These are phyloP conservation scores for Dictyostelium capitatum DNA, from an alignment of 78 protist genomes.

Conservation along the genomic window DNA sequence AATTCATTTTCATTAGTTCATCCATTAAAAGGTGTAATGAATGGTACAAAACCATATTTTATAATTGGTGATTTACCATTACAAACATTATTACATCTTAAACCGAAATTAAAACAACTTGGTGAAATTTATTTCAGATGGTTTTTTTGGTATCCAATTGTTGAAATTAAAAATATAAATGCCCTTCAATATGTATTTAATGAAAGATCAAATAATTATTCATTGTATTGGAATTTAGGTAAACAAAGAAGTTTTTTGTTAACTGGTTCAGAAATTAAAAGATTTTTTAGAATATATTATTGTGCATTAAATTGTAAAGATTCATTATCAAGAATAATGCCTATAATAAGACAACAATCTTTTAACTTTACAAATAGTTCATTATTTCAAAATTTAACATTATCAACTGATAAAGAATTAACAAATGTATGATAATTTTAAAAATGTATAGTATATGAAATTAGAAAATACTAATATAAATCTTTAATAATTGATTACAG, in stretches of 20 bases:
- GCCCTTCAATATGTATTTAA: slow-evolving; percentile 27
- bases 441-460: neutral
- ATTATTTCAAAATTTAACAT: neutral
- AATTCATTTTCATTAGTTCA: slow-evolving; percentile 6
- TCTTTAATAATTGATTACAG: neutral
- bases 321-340: neutral
- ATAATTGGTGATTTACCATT: slow-evolving; percentile 29
- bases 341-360: slow-evolving; percentile 5
- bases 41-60: slow-evolving; percentile 44
- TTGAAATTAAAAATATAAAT: slow-evolving; percentile 25
- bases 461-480: neutral
- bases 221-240: slow-evolving; percentile 15
- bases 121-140: slow-evolving; percentile 42
- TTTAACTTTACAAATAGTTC: neutral
- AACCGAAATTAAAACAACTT: neutral
- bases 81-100: neutral
- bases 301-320: slow-evolving; percentile 1
- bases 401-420: neutral
- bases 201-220: neutral
- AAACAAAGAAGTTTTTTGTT: neutral
- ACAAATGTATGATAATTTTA: neutral
- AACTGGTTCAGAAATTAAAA: slow-evolving; percentile 9
- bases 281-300: slow-evolving; percentile 34
- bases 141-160: slow-evolving; percentile 48
- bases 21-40: slow-evolving; percentile 67